Base-by-base conservation (phyloP, 108 stramenopile species). In the Phaeodactylum tricornutum region DNA sequence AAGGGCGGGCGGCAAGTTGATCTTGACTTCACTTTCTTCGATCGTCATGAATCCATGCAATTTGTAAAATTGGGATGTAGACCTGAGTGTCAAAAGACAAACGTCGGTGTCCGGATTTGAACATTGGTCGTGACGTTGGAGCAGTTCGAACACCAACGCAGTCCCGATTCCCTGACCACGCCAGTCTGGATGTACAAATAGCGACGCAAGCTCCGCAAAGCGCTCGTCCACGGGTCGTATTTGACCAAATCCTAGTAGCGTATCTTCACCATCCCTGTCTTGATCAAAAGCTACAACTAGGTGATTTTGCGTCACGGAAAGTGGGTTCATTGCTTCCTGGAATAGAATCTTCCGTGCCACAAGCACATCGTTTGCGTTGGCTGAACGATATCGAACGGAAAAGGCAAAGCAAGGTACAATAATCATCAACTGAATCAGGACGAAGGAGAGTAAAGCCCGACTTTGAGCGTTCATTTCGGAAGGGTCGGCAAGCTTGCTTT, bases 181-280 rank as follows among this genome's bases (percentile, higher is more conserved):
- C 43, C 19, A 40, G 20, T 52, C 17, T 33, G 50, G 50, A 7
- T 28, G 14, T 2, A 61, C 59, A 22, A 43, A 61, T 2, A 61
- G 50, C 4, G 59, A 61, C 5, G 59, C 59, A 12, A 61, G 25
- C 34, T 61, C 59, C 3, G 38, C 17, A 52, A 20, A 52, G 23
- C 25, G 4, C 7, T 43, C 22, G 16, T 40, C 35, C 15, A 61
- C 39, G 20, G 59, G 59, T 50, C 59, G 59, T 12, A 61, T 61
- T 35, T 61, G 59, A 14, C 59, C 59, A 29, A 61, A 61, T 30
- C 59, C 59, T 6, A 61, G 8, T 5, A 58, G 15, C 15, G 8
- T 12, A 4, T 28, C 28, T 14, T 49, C 47, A 8, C 27, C 47
- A 29, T 20, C 50, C 4, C 34, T 14, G 2, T 24, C 2, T 9